A percentile compares a stretch with the other conserved stretches of the same genome.
Conservation (phyloP, 2,329 filamentous ascomycete genomes). For the Fusarium buharicum region DNA sequence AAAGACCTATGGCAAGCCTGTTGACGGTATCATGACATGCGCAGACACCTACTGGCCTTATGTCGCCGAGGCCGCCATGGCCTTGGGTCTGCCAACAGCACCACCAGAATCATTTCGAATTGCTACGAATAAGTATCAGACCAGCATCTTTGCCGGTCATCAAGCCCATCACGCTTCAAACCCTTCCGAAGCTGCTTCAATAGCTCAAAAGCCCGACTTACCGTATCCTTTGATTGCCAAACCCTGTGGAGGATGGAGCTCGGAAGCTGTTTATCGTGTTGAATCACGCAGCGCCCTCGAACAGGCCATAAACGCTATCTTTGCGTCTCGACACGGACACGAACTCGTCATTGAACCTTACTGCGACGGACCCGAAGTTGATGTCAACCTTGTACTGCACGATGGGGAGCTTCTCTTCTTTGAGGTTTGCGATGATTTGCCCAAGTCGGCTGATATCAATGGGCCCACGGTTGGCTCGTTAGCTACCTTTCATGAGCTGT, state of each 20-base stretch:
- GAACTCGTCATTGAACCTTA: slow-evolving; percentile 36
- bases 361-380: slow-evolving; percentile 36
- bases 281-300: slow-evolving; percentile 10
- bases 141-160: slow-evolving; percentile 9
- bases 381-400: slow-evolving; percentile 36
- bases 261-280: slow-evolving; percentile 32
- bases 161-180: slow-evolving; percentile 7
- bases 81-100: slow-evolving; percentile 6
- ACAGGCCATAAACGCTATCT: slow-evolving; percentile 12
- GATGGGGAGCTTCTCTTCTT: slow-evolving; percentile 39
- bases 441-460: slow-evolving; percentile 26
- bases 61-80: slow-evolving; percentile 12
- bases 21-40: slow-evolving; percentile 11
- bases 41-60: slow-evolving; percentile 16
- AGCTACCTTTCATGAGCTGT: slow-evolving; percentile 6
- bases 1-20: background rate
- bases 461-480: slow-evolving; percentile 3
- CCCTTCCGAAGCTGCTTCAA: background rate
- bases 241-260: slow-evolving; percentile 16
- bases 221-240: slow-evolving; percentile 10
- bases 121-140: slow-evolving; percentile 15
- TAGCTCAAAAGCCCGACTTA: slow-evolving; percentile 6
- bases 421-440: slow-evolving; percentile 35
- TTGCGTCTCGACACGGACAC: slow-evolving; percentile 8
- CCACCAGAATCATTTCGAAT: slow-evolving; percentile 4